Conservation (phyloP, 306 rosid species). For the Acacia melanoxylon region DNA sequence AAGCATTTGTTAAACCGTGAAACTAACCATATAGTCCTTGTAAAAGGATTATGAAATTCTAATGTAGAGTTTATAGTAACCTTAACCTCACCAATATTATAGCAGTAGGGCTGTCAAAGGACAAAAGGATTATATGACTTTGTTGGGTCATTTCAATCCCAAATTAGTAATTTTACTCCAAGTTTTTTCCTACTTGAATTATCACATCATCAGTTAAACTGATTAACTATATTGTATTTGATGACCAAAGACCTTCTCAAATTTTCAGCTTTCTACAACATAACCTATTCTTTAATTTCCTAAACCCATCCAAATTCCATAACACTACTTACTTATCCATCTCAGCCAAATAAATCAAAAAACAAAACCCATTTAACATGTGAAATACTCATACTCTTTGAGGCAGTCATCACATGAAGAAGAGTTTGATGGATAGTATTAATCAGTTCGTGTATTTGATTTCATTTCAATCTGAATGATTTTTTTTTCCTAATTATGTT, state of each 20-base stretch:
- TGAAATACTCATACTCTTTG: background rate
- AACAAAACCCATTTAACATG: background rate
- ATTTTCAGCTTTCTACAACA: background rate
- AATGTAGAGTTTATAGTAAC: background rate
- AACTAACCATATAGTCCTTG: too few species aligned
- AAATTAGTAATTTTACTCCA: background rate
- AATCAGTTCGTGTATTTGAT: background rate
- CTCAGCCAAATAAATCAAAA: background rate
- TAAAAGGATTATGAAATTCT: background rate
- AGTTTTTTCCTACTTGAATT: background rate
- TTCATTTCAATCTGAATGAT: background rate
- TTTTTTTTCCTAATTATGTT: background rate
- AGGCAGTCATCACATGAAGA: background rate
- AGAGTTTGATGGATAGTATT: background rate
- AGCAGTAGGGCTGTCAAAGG: background rate
- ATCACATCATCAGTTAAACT: background rate
- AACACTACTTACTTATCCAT: background rate
- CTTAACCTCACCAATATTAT: background rate
- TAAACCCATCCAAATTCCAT: background rate
- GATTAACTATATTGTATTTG: too few species aligned
- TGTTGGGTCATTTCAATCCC: background rate
- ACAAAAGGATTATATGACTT: background rate
- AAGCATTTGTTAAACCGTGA: too few species aligned
- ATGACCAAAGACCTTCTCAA: background rate
- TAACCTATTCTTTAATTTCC: background rate